Conservation (phyloP, 805 yeast species). For the Ogataea dorogensis region DNA sequence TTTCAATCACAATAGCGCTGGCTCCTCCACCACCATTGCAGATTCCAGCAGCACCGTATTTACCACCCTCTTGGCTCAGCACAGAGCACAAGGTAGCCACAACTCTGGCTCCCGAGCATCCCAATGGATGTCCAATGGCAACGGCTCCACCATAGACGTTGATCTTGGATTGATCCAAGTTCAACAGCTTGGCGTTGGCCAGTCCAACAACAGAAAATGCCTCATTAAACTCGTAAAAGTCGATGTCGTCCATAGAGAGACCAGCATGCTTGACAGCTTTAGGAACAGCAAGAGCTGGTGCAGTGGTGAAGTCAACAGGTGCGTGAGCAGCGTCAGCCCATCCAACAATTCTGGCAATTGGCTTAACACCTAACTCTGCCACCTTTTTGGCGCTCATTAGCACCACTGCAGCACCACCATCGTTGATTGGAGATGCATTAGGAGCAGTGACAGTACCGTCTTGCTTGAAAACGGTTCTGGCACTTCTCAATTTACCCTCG, state of each 20-base stretch:
- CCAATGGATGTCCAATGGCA: conserved; percentile 92
- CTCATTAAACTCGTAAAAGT: conserved; percentile 94
- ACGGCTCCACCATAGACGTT: conserved; percentile 96
- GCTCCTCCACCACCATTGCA: conserved; percentile 99
- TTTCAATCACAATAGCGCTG: conserved; percentile 85
- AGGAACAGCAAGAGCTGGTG: conserved; percentile 93
- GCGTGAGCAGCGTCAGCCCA: conserved; percentile 99
- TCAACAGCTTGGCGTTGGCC: conserved; percentile 75
- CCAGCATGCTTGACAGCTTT: conserved; percentile 91
- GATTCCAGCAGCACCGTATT: conserved; percentile 90
- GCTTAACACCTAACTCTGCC: conserved; percentile 81
- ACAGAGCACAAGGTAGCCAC: conserved; percentile 83
- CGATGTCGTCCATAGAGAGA: conserved; percentile 62
- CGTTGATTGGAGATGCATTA: conserved; percentile 93
- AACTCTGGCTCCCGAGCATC: conserved; percentile 94
- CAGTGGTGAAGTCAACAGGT: conserved; percentile 93
- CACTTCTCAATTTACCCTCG: conserved; percentile 70
- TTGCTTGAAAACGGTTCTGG: conserved; percentile 92
- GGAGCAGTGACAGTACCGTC: conserved; percentile 98
- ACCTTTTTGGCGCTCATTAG: conserved; percentile 83
- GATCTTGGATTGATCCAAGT: conserved; percentile 62
- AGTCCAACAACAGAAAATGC: conserved; percentile 96
- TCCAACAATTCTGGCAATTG: conserved; percentile 83
- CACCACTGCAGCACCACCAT: conserved; percentile 96
- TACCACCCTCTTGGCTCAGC: conserved; percentile 79